A percentile compares a stretch with the other conserved stretches of the same genome.
Conservation (phyloP, 148 eudicot genomes). For the Linanthus parryae region DNA sequence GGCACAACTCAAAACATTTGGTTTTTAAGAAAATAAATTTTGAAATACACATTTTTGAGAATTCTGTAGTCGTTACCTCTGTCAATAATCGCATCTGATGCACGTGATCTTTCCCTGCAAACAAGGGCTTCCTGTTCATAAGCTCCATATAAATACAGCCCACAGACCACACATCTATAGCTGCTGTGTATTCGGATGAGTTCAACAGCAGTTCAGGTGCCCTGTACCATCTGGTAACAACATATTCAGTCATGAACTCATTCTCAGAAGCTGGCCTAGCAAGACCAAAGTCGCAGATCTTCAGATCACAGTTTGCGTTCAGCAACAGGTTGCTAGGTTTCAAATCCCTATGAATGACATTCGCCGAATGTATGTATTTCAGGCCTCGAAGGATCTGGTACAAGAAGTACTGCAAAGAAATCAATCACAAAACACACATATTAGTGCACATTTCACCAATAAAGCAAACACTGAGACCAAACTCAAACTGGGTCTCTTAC, state of each 20-base stretch:
- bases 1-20: background rate
- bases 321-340: constrained; percentile 78
- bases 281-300: constrained; percentile 87
- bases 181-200: constrained; percentile 78
- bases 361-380: constrained; percentile 84
- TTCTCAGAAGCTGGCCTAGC: constrained; percentile 74
- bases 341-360: constrained; percentile 79
- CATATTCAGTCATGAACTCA: constrained; percentile 88
- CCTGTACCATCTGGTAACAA: constrained; percentile 89
- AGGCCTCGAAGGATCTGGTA: constrained; percentile 88
- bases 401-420: constrained; percentile 68
- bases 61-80: constrained; percentile 38
- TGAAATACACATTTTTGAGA: no score
- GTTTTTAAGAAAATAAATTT: background rate
- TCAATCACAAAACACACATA: constrained; percentile 24
- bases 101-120: constrained; percentile 78
- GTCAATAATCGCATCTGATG: constrained; percentile 80
- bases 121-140: constrained; percentile 73
- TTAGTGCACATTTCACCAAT: constrained; percentile 24
- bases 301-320: constrained; percentile 78
- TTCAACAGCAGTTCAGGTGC: constrained; percentile 83
- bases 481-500: constrained; percentile 20
- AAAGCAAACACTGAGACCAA: constrained; percentile 7
- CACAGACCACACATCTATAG: constrained; percentile 91
- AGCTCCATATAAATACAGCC: constrained; percentile 95